Evolutionary conservation across 1,284 basidiomycete species (phyloP).

Genomic region (Ustilago nuda): DNA sequence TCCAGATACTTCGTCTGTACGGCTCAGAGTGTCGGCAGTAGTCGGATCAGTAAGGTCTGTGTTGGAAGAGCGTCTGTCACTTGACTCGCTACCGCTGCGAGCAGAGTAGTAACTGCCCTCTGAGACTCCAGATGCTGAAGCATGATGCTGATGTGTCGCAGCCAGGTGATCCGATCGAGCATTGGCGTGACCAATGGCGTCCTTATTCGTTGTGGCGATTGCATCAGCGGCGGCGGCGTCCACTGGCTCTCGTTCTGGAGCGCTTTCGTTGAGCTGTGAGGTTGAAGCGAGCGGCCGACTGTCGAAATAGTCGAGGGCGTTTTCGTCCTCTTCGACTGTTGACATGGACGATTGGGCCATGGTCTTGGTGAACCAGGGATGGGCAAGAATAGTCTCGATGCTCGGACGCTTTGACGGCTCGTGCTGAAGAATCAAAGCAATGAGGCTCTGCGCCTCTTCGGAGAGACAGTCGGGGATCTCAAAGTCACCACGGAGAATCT

Average conservation of each 20-base stretch:
- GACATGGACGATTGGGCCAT: constrained; percentile 53
- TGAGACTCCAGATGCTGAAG: constrained; percentile 45
- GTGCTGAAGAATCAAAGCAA: constrained; percentile 81
- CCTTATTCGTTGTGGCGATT: background rate
- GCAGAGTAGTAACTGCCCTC: constrained; percentile 58
- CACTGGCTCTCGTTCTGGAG: background rate
- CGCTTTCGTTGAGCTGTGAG: background rate
- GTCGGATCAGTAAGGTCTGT: constrained; percentile 52
- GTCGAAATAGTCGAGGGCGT: constrained; percentile 23
- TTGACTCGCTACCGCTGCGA: constrained; percentile 60
- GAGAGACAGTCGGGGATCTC: constrained; percentile 84
- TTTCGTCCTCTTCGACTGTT: constrained; percentile 54
- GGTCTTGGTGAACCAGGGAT: constrained; percentile 81
- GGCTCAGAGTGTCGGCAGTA: constrained; percentile 44
- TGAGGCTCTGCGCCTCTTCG: constrained; percentile 84
- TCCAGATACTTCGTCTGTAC: constrained; percentile 17
- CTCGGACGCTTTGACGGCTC: constrained; percentile 81
- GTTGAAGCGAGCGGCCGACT: constrained; percentile 5
- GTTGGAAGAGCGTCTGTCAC: constrained; percentile 54
- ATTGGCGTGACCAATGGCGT: background rate
- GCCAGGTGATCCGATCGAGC: background rate
- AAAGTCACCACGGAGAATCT: constrained; percentile 87
- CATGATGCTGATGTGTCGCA: constrained; percentile 28
- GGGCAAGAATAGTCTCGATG: constrained; percentile 86
- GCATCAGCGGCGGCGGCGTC: background rate